Conservation (phyloP, 129 eudicot genomes). For the Deinandra increscens region DNA sequence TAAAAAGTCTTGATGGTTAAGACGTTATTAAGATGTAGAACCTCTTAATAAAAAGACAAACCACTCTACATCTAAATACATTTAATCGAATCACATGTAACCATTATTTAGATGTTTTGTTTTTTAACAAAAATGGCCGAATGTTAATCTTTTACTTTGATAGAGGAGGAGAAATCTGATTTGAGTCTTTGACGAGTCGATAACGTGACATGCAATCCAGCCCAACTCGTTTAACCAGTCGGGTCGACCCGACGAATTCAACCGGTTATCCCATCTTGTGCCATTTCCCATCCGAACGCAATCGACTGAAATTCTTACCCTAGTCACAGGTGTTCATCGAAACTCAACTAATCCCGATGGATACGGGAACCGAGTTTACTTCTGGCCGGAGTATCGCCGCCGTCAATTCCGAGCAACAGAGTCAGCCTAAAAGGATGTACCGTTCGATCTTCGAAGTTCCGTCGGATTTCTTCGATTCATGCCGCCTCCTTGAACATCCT, state of each 20-base stretch:
- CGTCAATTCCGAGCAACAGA: slow-evolving; percentile 18
- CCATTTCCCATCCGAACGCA: slow-evolving; percentile 3
- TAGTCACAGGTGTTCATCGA: neutral
- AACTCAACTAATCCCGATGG: slow-evolving; percentile 22
- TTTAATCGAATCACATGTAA: too few species aligned
- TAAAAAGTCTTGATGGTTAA: too few species aligned
- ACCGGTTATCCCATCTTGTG: neutral
- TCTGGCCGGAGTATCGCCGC: slow-evolving; percentile 27
- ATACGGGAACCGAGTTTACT: slow-evolving; percentile 21
- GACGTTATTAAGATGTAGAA: too few species aligned
- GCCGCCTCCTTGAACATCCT: slow-evolving; percentile 62
- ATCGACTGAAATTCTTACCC: slow-evolving; percentile 17
- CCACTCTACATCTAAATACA: too few species aligned
- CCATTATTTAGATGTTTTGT: too few species aligned
- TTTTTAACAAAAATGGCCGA: too few species aligned
- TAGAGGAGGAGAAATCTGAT: too few species aligned
- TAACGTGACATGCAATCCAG: neutral
- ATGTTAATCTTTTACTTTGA: too few species aligned
- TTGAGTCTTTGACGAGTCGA: too few species aligned
- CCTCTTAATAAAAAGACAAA: too few species aligned
- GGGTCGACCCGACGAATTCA: neutral
- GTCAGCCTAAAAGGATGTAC: slow-evolving; percentile 32
- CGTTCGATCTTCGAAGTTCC: slow-evolving; percentile 88
- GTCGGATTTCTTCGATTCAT: slow-evolving; percentile 60
- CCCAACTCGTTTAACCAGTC: neutral